Percentiles rank a stretch among this genome's conserved stretches.
Conservation (phyloP, 768 basidiomycete species). For the Tulasnella sp. region DNA sequence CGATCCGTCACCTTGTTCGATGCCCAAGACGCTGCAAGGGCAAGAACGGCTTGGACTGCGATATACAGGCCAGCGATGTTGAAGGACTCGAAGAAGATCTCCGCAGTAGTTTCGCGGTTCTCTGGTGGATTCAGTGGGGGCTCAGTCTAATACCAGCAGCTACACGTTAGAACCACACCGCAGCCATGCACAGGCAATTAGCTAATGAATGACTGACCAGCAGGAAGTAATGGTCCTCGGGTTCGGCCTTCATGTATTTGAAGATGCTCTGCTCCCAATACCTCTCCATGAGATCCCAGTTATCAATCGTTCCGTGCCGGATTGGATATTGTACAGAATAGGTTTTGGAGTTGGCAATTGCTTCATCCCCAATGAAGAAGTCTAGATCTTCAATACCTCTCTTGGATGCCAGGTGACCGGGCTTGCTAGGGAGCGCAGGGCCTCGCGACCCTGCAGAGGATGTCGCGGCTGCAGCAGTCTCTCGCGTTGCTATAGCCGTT, state of each 20-base stretch:
- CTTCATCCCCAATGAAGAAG: constrained; percentile 99
- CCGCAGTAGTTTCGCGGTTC: constrained; percentile 97
- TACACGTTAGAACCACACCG: background rate
- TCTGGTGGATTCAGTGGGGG: constrained; percentile 97
- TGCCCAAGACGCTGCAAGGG: constrained; percentile 96
- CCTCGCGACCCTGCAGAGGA: constrained; percentile 52
- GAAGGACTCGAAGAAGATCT: constrained; percentile 99
- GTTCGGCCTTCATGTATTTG: constrained; percentile 97
- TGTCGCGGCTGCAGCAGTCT: constrained; percentile 50
- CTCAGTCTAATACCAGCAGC: constrained; percentile 66
- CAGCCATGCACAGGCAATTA: background rate
- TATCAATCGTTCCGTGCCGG: constrained; percentile 95
- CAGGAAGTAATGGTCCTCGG: constrained; percentile 98
- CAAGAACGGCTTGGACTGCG: constrained; percentile 96
- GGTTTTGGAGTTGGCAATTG: constrained; percentile 91
- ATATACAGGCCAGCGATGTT: constrained; percentile 98
- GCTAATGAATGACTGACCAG: constrained; percentile 58
- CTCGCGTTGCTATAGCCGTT: constrained; percentile 90
- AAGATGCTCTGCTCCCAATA: constrained; percentile 99
- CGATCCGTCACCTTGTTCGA: constrained; percentile 85
- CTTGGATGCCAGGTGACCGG: constrained; percentile 90
- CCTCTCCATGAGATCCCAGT: constrained; percentile 98
- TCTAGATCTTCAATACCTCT: constrained; percentile 98
- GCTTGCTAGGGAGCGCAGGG: constrained; percentile 67
- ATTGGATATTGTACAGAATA: constrained; percentile 97